phyloP scores from a whole-genome alignment of 768 basidiomycete species.

The Royoungia palumana region DNA sequence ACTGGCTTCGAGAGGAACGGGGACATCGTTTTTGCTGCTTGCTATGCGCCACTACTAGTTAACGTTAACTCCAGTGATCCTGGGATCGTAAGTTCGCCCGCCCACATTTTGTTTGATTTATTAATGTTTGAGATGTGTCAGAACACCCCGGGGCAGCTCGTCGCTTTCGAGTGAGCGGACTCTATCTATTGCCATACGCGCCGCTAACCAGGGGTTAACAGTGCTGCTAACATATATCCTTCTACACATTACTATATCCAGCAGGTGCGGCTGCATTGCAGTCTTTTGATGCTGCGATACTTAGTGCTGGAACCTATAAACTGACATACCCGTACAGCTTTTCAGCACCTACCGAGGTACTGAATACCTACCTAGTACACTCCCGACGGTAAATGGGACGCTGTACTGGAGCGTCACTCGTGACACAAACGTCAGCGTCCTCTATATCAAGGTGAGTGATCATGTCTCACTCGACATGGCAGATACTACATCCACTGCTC shows the following conservation, averaged over 20 bases:
- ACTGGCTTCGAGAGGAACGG: slow-evolving; percentile 58
- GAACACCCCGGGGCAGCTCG: slow-evolving; percentile 45
- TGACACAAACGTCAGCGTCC: slow-evolving; percentile 16
- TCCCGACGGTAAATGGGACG: slow-evolving; percentile 46
- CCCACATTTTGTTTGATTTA: background rate
- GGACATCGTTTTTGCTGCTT: slow-evolving; percentile 57
- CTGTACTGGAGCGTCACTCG: slow-evolving; percentile 59
- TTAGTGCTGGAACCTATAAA: background rate
- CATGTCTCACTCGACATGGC: background rate
- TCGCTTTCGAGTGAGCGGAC: slow-evolving; percentile 52
- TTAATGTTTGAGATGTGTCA: background rate
- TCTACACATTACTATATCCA: slow-evolving; percentile 62
- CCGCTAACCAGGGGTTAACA: slow-evolving; percentile 17
- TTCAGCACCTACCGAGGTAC: slow-evolving; percentile 61
- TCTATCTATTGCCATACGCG: background rate
- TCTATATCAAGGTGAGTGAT: slow-evolving; percentile 54
- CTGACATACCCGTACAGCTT: slow-evolving; percentile 35
- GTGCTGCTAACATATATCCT: slow-evolving; percentile 48
- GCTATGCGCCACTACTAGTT: slow-evolving; percentile 55
- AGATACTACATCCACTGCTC: background rate
- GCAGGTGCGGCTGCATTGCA: slow-evolving; percentile 39
- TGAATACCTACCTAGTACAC: slow-evolving; percentile 57
- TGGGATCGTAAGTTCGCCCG: slow-evolving; percentile 46
- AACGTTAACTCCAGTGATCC: slow-evolving; percentile 41
- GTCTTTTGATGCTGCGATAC: background rate